A percentile compares a stretch with the other conserved stretches of the same genome.
Evolutionary conservation across 225 moss, liverwort and hornwort genomes (phyloP).

Genomic region (Takakia lepidozioides): DNA sequence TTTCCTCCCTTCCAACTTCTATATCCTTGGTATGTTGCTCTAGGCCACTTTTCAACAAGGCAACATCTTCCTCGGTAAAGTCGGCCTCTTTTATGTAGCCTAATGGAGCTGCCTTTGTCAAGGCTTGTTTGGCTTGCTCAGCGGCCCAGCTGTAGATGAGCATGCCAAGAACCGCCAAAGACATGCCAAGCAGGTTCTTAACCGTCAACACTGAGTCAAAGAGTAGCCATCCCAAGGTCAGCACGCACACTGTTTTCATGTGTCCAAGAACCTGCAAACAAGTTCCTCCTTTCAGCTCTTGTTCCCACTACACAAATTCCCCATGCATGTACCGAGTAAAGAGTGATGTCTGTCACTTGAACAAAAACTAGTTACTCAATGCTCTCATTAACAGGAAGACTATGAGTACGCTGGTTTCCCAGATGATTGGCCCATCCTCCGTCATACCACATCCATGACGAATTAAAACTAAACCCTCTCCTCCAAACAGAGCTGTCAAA

Average conservation of each 20-base stretch:
- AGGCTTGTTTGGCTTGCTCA: conserved; percentile 38
- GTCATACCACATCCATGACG: neutral
- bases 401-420: neutral
- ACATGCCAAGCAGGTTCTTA: conserved; percentile 72
- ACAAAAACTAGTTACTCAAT: neutral
- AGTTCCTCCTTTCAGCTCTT: neutral
- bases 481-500: too few species aligned
- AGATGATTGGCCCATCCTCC: neutral
- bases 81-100: conserved; percentile 26
- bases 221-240: conserved; percentile 62
- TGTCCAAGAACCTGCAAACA: conserved; percentile 52
- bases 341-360: neutral
- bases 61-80: conserved; percentile 53
- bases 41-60: conserved; percentile 39
- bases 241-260: conserved; percentile 73
- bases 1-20: conserved; percentile 19
- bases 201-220: conserved; percentile 53
- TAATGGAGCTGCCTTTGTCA: conserved; percentile 15
- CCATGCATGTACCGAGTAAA: neutral
- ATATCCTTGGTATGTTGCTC: conserved; percentile 42
- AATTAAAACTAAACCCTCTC: neutral
- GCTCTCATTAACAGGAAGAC: neutral
- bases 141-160: conserved; percentile 70
- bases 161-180: conserved; percentile 74
- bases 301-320: neutral